Percentiles rank a stretch among this genome's conserved stretches.
Evolutionary conservation across 352 stramenopile species (phyloP).

Genomic region (Phytophthora tentaculata): DNA sequence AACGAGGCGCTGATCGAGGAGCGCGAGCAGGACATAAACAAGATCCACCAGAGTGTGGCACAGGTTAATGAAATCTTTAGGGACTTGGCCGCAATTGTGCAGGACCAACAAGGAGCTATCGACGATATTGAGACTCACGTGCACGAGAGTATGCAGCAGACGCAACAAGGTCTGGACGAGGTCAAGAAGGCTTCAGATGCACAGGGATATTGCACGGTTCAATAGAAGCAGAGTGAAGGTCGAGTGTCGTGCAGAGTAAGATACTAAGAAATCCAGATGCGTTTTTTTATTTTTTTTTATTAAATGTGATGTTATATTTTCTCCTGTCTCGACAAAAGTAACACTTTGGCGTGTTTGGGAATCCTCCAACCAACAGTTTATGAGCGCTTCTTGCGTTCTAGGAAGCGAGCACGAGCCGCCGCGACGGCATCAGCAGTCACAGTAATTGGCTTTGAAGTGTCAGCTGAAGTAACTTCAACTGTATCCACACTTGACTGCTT

Average conservation of each 20-base stretch:
- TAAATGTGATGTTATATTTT: not conserved
- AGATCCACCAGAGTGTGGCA: slow-evolving; percentile 90
- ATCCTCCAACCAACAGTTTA: too few species aligned
- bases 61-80: slow-evolving; percentile 93
- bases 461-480: not conserved
- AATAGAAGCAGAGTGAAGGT: slow-evolving; percentile 45
- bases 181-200: slow-evolving; percentile 88
- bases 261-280: slow-evolving; percentile 25
- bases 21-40: slow-evolving; percentile 84
- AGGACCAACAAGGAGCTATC: slow-evolving; percentile 85
- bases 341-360: too few species aligned
- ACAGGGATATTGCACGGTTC: slow-evolving; percentile 71
- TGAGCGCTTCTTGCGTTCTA: slow-evolving; percentile 43
- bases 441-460: slow-evolving; percentile 7
- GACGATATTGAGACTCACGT: slow-evolving; percentile 89
- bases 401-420: slow-evolving; percentile 51
- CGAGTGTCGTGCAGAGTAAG: slow-evolving; percentile 15
- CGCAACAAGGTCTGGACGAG: slow-evolving; percentile 81
- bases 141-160: slow-evolving; percentile 85
- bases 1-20: slow-evolving; percentile 92
- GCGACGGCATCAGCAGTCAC: slow-evolving; percentile 42
- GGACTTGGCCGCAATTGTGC: slow-evolving; percentile 85
- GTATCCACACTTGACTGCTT: not conserved
- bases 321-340: not conserved
- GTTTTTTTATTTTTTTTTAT: slow-evolving; percentile 17